Evolutionary conservation across 805 yeast genomes (phyloP), one percentile per base, ranked within the genome.

Genomic region (Hanseniaspora occidentalis): DNA sequence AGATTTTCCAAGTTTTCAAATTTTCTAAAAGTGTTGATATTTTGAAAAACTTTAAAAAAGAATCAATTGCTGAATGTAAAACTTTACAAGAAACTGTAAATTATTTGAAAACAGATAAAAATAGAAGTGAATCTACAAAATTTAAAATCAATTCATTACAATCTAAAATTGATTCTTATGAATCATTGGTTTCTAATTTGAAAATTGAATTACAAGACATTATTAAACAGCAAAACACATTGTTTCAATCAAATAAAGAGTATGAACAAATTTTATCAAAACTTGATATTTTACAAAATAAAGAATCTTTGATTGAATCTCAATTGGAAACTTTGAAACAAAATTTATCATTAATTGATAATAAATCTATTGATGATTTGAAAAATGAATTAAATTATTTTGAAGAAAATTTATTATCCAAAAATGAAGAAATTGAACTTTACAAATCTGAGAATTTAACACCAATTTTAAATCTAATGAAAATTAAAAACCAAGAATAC

Each of bases 1-100:
- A 92, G 58, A 89, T 92, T 7, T 92, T 92, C 53, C 96, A 92
- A 60, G 96, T 96, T 0, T 74, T 85, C 49, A 86, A 84, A 57
- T 94, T 83, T 53, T 85, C 96, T 1, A 89, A 84, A 54, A 95
- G 92, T 0, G 64, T 92, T 27, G 96, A 88, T 43, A 75, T 73
- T 40, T 66, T 92, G 51, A 88, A 86, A 53, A 58, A 57, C 1
- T 73, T 86, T 33, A 74, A 82, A 40, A 89, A 88, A 51, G 94
- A 84, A 35, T 73, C 84, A 72, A 64, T 76, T 9, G 64, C 69
- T 1, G 95, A 86, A 44, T 79, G 84, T 27, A 82, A 79, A 51
- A 58, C 89, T 8, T 66, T 86, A 36, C 78, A 81, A 47, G 85
- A 83, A 50, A 76, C 83, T 16, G 95, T 84, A 0, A 76, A 76